phyloP scores from a whole-genome alignment of 2,329 filamentous ascomycete species.

The Fusarium sp. region DNA sequence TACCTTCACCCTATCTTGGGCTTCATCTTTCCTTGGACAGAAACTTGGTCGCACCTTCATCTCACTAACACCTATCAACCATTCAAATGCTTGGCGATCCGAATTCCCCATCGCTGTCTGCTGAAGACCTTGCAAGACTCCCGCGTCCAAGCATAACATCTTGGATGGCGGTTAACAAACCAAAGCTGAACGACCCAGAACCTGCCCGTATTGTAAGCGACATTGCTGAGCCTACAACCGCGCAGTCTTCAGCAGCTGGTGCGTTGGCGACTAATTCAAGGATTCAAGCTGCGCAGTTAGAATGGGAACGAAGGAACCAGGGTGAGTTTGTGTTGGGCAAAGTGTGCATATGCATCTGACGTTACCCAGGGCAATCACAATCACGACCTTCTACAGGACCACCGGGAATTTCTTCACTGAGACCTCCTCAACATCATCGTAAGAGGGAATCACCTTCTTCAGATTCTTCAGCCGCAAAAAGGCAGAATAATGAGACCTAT shows the following conservation, averaged over 20 bases:
- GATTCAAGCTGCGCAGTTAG: conserved; percentile 46
- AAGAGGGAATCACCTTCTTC: conserved; percentile 26
- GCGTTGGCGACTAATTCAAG: conserved; percentile 31
- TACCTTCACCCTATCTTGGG: neutral
- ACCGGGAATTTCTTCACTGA: neutral
- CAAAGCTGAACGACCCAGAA: conserved; percentile 14
- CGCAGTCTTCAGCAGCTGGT: conserved; percentile 1
- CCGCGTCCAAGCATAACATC: conserved; percentile 32
- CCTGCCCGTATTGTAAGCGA: conserved; percentile 43
- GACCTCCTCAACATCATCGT: conserved; percentile 5
- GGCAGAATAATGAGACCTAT: conserved; percentile 7
- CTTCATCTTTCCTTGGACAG: neutral
- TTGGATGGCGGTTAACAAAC: conserved; percentile 29
- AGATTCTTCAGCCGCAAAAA: conserved; percentile 12
- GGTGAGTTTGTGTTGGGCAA: neutral
- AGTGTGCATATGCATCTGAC: conserved; percentile 5
- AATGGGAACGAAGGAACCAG: conserved; percentile 45
- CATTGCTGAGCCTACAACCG: conserved; percentile 6
- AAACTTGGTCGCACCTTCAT: neutral
- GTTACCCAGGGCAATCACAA: conserved; percentile 10
- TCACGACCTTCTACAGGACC: conserved; percentile 5
- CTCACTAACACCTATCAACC: neutral
- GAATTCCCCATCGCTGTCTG: conserved; percentile 5
- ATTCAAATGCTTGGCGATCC: conserved; percentile 14
- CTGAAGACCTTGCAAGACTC: conserved; percentile 22